These are phyloP conservation scores for Coniferiporia weirii DNA, from an alignment of 1,284 basidiomycete species.

Conservation along the genomic window DNA sequence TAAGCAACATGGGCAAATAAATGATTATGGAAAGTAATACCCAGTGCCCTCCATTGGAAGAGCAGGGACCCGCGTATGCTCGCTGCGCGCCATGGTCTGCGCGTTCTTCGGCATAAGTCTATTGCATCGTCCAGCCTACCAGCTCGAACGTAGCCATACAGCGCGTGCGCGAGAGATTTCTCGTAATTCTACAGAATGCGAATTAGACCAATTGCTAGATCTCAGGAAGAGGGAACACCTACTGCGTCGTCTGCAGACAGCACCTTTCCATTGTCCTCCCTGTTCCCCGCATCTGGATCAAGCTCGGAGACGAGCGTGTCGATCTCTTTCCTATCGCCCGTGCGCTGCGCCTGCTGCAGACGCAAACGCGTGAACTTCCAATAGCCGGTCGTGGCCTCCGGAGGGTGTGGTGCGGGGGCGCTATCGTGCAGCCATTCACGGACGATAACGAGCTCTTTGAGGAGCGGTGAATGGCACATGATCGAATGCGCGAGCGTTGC, in stretches of 20 bases:
- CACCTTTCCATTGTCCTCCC: conserved; percentile 41
- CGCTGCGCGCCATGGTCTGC: conserved; percentile 90
- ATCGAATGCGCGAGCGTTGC: conserved; percentile 67
- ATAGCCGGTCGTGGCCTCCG: conserved; percentile 73
- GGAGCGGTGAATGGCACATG: conserved; percentile 52
- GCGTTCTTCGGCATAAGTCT: conserved; percentile 75
- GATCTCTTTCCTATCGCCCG: conserved; percentile 36
- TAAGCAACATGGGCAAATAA: neutral
- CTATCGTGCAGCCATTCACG: conserved; percentile 80
- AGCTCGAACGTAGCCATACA: conserved; percentile 76
- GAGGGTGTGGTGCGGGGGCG: conserved; percentile 50
- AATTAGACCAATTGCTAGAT: neutral
- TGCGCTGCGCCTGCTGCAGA: conserved; percentile 59
- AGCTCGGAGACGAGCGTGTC: conserved; percentile 58
- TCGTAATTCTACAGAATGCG: conserved; percentile 59
- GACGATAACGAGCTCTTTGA: conserved; percentile 69
- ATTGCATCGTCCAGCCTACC: conserved; percentile 82
- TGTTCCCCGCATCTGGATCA: conserved; percentile 71
- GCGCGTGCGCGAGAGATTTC: conserved; percentile 63
- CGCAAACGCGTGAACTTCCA: conserved; percentile 78
- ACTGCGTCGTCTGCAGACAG: conserved; percentile 73
- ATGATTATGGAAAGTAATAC: conserved; percentile 27
- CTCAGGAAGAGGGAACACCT: conserved; percentile 24
- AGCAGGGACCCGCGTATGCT: conserved; percentile 74
- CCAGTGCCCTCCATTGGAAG: conserved; percentile 69